Conservation (phyloP, 768 basidiomycete species). For the Cystofilobasidium ferigula region DNA sequence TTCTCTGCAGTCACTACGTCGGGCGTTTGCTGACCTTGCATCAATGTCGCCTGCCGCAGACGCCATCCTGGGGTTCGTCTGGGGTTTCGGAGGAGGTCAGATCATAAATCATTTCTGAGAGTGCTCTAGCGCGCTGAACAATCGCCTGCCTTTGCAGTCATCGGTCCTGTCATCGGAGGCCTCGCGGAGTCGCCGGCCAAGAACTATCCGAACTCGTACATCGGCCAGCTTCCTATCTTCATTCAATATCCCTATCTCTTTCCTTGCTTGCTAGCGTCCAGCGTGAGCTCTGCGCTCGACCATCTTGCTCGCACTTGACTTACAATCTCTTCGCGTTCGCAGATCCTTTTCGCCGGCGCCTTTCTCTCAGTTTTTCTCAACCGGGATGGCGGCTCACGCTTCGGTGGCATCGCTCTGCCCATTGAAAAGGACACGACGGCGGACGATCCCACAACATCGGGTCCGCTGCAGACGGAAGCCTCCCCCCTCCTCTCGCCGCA, state of each 20-base stretch:
- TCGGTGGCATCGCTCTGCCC: constrained; percentile 70
- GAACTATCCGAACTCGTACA: constrained; percentile 73
- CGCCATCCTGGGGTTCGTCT: constrained; percentile 56
- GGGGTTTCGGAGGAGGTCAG: constrained; percentile 81
- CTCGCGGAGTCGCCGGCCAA: constrained; percentile 50
- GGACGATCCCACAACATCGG: background rate
- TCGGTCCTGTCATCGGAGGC: constrained; percentile 54
- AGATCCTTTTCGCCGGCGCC: constrained; percentile 59
- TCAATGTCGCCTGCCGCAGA: background rate
- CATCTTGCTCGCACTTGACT: too few relatives aligned
- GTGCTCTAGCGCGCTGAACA: background rate
- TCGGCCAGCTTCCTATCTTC: constrained; percentile 52
- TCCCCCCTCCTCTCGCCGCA: constrained; percentile 33
- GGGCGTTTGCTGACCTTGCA: background rate
- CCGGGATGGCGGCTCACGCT: constrained; percentile 77
- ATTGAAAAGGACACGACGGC: constrained; percentile 52
- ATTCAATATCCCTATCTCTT: constrained; percentile 78
- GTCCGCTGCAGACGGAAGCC: background rate
- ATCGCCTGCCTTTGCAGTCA: background rate
- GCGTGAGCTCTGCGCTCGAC: too few relatives aligned
- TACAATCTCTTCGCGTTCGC: background rate
- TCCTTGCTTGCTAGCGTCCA: constrained; percentile 47
- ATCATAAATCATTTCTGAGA: background rate
- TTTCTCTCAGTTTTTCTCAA: constrained; percentile 78
- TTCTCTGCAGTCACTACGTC: background rate